Evolutionary conservation across 2,329 filamentous ascomycete species (phyloP), one percentile per base, ranked within the genome.

Genomic region (Trichoderma simmonsii): DNA sequence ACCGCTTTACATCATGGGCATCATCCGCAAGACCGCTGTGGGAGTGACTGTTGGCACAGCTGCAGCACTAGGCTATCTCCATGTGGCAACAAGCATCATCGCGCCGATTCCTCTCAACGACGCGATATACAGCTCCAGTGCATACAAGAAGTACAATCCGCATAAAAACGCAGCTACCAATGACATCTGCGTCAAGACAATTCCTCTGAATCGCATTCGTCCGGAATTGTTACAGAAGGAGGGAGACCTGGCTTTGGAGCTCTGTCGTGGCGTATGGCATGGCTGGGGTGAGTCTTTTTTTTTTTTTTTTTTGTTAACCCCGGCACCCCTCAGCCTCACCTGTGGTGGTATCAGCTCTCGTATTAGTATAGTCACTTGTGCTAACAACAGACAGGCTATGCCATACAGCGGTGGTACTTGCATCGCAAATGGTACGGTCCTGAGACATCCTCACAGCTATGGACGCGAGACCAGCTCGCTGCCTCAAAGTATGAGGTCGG

Each of bases 221-320:
- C 90, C 91, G 0, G 87, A 91, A 74, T 82, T 93, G 69, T 81
- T 93, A 15, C 84, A 91, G 77, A 86, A 88, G 74, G 88, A 89
- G 74, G 81, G 82, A 32, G 85, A 84, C 2, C 82, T 93, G 63
- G 86, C 87, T 1, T 84, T 91, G 75, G 88, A 88, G 74, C 92
- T 92, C 78, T 92, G 89, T 78, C 88, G 88, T 14, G 90, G 90
- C 59, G 82, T 92, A 63, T 93, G 88, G 91, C 86, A 87, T 74
- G 90, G 89, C 71, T 85, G 85, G 78, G 90, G 91, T 92, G 80
- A 73, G 86, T 81, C 72, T 56, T 70, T 34, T 66, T 71, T 26
- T 9, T 26, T 9, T 26, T 24, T 24, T 24, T 24, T 3, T 4
- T 56, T 26, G 12, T 11, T 32, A n/a, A 18, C 18, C 18, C 18